Evolutionary conservation across 768 basidiomycete genomes (phyloP).

Genomic region (Tephrocybe sp.): DNA sequence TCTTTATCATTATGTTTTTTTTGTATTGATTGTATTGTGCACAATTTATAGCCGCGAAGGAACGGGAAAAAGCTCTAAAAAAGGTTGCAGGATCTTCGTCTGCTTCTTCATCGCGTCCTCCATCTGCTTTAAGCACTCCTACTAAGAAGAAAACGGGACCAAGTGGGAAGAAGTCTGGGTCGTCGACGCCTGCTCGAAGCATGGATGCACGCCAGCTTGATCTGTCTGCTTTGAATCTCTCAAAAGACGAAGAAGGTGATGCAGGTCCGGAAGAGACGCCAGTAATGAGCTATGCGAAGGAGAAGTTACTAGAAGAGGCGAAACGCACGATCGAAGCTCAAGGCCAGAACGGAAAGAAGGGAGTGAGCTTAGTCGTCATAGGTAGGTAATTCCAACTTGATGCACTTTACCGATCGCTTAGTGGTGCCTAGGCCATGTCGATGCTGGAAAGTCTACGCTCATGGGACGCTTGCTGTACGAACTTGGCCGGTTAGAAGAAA

Average conservation of each 20-base stretch:
- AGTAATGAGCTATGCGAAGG: conserved; percentile 65
- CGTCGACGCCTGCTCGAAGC: conserved; percentile 39
- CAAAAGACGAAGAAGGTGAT: conserved; percentile 38
- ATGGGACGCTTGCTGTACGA: conserved; percentile 96
- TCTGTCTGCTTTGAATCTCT: conserved; percentile 70
- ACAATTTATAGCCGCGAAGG: conserved; percentile 67
- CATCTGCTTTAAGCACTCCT: conserved; percentile 41
- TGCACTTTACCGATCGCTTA: not conserved
- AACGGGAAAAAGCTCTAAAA: conserved; percentile 75
- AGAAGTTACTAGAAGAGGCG: conserved; percentile 84
- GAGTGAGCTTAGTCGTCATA: conserved; percentile 86
- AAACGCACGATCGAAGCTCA: conserved; percentile 45
- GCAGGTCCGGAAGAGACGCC: conserved; percentile 52
- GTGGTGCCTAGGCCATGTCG: conserved; percentile 78
- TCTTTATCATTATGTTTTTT: conserved; percentile 22
- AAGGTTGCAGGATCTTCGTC: conserved; percentile 35
- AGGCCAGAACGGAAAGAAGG: conserved; percentile 56
- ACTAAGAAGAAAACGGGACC: conserved; percentile 41
- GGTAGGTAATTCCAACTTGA: conserved; percentile 45
- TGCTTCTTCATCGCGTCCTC: conserved; percentile 41
- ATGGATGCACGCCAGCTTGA: conserved; percentile 65
- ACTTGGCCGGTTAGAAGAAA: conserved; percentile 84
- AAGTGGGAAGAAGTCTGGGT: conserved; percentile 33
- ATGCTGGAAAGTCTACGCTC: conserved; percentile 96
- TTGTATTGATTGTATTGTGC: conserved; percentile 37